Percentiles rank a stretch among this genome's conserved stretches.
phyloP scores from a whole-genome alignment of 2,329 filamentous ascomycete genomes.

The Cladosporium sp. region DNA sequence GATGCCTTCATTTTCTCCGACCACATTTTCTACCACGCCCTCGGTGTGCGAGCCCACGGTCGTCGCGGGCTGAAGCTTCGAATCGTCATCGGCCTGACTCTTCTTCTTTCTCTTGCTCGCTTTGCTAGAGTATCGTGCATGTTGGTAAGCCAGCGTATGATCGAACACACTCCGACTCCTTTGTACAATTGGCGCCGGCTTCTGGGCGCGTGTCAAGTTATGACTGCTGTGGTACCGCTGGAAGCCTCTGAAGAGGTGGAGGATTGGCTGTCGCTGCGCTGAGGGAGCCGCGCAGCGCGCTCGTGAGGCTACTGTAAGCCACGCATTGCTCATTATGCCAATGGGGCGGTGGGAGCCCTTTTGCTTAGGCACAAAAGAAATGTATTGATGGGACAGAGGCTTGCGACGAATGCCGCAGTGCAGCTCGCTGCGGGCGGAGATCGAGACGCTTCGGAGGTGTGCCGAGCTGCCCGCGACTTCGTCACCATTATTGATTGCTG shows the following conservation, averaged over 20 bases:
- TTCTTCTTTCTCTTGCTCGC: background rate
- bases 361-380: background rate
- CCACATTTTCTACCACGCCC: conserved; percentile 12
- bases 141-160: too few species aligned
- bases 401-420: too few species aligned
- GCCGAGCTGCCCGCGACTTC: background rate
- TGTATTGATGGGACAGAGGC: too few species aligned
- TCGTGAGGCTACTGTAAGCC: conserved; percentile 25
- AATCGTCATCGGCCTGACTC: conserved; percentile 3
- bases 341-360: background rate
- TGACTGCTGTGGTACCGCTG: conserved; percentile 16
- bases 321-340: conserved; percentile 29
- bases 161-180: too few species aligned
- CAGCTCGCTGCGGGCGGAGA: background rate
- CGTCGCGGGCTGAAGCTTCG: conserved; percentile 21
- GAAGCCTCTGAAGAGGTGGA: conserved; percentile 27
- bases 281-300: conserved; percentile 19
- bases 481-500: too few species aligned
- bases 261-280: conserved; percentile 18
- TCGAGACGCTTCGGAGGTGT: background rate
- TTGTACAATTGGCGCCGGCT: too few species aligned
- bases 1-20: conserved; percentile 15
- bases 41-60: conserved; percentile 25
- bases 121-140: background rate
- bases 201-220: background rate